Evolutionary conservation across 352 stramenopile species (phyloP).

Genomic region (Phytophthora capsici): DNA sequence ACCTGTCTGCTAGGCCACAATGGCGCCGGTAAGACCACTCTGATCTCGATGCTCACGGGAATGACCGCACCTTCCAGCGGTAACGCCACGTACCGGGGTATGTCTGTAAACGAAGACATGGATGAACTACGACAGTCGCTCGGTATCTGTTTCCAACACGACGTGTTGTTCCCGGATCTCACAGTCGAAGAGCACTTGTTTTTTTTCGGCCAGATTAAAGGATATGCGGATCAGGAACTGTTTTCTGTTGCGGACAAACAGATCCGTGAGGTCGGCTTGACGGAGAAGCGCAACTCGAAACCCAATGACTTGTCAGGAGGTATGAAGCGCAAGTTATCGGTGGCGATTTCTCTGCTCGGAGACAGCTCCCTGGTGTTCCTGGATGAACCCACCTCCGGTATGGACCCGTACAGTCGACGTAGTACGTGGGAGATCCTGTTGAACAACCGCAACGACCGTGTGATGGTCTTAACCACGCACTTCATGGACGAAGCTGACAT

Average conservation of each 20-base stretch:
- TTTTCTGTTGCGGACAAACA: constrained; percentile 33
- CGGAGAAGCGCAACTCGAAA: constrained; percentile 52
- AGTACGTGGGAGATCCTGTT: constrained; percentile 88
- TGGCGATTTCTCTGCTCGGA: constrained; percentile 87
- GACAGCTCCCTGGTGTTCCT: constrained; percentile 83
- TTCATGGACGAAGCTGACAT: constrained; percentile 94
- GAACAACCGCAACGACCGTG: constrained; percentile 9
- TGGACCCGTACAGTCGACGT: constrained; percentile 94
- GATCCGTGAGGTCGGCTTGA: constrained; percentile 63
- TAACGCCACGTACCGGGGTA: constrained; percentile 66
- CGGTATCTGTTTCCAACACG: constrained; percentile 80
- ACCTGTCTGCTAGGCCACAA: constrained; percentile 92
- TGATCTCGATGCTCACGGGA: constrained; percentile 91
- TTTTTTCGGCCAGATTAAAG: constrained; percentile 70
- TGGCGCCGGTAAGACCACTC: constrained; percentile 87
- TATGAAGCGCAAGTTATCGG: constrained; percentile 91
- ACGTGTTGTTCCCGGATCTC: constrained; percentile 76
- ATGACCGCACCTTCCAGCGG: constrained; percentile 59
- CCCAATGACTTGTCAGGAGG: constrained; percentile 72
- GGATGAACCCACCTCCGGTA: constrained; percentile 92
- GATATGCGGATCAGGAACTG: constrained; percentile 41
- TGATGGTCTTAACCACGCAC: constrained; percentile 87
- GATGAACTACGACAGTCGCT: constrained; percentile 64
- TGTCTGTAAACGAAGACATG: constrained; percentile 76
- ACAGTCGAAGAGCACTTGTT: constrained; percentile 69